Evolutionary conservation across 192 early-diverging fungal genomes (phyloP).

Genomic region (Entomortierella lignicola): DNA sequence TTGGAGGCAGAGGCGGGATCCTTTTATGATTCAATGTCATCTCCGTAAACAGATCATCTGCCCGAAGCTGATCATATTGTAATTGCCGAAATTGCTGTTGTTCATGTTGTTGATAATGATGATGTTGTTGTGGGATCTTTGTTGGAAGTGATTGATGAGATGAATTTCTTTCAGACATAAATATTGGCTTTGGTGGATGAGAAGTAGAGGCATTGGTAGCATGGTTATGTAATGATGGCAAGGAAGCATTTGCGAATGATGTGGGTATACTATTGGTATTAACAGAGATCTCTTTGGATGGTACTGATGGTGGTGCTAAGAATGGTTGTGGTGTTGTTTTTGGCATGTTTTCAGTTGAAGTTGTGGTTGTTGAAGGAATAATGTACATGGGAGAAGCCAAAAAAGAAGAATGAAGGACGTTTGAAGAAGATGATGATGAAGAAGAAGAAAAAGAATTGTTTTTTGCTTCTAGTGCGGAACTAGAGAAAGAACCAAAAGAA

Average conservation of each 20-base stretch:
- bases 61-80: neutral
- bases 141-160: neutral
- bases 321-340: neutral
- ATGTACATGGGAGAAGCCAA: neutral
- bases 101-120: neutral
- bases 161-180: neutral
- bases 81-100: neutral
- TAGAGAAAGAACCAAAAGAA: neutral
- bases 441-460: neutral
- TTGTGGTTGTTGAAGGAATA: neutral
- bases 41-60: constrained; percentile 1
- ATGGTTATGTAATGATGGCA: neutral
- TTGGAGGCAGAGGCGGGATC: constrained; percentile 8
- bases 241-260: neutral
- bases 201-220: neutral
- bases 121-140: neutral
- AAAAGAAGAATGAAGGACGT: neutral
- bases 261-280: neutral
- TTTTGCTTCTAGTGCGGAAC: neutral
- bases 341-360: neutral
- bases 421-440: neutral
- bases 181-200: neutral
- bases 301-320: neutral
- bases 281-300: neutral
- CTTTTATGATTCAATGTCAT: neutral